phyloP scores from a whole-genome alignment of 2,329 filamentous ascomycete genomes.

The Allantophomopsis lycopodina region DNA sequence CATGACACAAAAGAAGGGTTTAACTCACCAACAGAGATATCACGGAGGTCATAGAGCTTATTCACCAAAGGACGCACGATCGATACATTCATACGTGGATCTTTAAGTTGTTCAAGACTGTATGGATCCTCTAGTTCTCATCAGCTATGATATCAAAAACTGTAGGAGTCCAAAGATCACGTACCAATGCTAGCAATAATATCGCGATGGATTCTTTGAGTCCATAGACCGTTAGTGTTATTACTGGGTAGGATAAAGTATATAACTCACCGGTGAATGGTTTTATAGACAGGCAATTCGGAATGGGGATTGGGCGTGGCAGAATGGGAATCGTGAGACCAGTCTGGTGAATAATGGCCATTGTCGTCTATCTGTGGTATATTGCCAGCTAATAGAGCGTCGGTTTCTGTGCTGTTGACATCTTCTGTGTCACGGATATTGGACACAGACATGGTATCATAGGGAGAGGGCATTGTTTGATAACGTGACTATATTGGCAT shows the following conservation, averaged over 20 bases:
- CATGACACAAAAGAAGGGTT: neutral
- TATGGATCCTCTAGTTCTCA: constrained; percentile 41
- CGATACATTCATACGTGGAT: constrained; percentile 68
- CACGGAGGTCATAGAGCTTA: constrained; percentile 64
- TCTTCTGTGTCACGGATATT: too few species aligned
- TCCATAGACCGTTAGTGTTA: neutral
- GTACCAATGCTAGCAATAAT: constrained; percentile 49
- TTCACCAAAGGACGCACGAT: constrained; percentile 75
- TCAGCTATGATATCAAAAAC: neutral
- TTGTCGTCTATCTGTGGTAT: constrained; percentile 5
- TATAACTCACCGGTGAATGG: constrained; percentile 46
- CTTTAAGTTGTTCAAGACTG: constrained; percentile 63
- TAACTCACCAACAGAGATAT: constrained; percentile 58
- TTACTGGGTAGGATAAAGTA: neutral
- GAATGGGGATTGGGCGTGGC: constrained; percentile 11
- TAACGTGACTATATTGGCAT: too few species aligned
- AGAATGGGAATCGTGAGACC: constrained; percentile 8
- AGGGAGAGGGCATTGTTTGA: too few species aligned
- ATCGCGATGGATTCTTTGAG: constrained; percentile 39
- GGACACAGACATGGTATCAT: too few species aligned
- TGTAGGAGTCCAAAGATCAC: constrained; percentile 16
- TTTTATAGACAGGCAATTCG: constrained; percentile 59
- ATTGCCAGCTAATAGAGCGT: too few species aligned
- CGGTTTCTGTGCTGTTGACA: too few species aligned
- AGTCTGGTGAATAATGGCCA: constrained; percentile 14